phyloP scores from a whole-genome alignment of 306 rosid genomes.

The Quercus glauca region DNA sequence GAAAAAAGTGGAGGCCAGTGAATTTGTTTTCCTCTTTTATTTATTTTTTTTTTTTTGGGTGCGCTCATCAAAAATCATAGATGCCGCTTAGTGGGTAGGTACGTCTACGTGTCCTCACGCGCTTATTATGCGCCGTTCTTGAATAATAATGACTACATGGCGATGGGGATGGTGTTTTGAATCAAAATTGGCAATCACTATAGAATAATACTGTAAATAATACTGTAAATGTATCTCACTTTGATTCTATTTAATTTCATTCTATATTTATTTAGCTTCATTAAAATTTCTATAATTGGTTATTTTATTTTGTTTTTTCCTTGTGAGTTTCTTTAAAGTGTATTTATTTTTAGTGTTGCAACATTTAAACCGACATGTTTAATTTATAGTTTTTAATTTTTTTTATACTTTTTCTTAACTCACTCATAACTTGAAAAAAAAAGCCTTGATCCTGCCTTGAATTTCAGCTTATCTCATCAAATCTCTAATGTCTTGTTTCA shows the following conservation, averaged over 20 bases:
- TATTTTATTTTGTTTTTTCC: too few species aligned
- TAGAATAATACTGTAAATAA: too few species aligned
- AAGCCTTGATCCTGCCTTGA: too few species aligned
- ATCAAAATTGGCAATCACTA: too few species aligned
- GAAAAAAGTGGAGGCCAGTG: constrained; percentile 14
- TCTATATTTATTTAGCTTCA: not conserved
- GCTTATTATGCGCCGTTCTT: not conserved
- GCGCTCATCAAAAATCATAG: constrained; percentile 14
- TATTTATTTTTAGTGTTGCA: not conserved
- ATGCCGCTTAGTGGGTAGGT: not conserved
- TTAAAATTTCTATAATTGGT: not conserved
- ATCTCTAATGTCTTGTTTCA: not conserved
- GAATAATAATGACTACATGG: not conserved
- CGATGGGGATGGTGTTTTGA: not conserved
- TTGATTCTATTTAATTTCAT: not conserved
- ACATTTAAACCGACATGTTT: not conserved
- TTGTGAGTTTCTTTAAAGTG: too few species aligned
- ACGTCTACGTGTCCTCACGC: not conserved
- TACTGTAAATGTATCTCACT: not conserved
- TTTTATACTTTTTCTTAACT: not conserved
- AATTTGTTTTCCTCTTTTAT: not conserved
- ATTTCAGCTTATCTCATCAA: not conserved
- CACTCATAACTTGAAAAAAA: too few species aligned
- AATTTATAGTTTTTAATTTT: not conserved
- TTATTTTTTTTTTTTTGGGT: not conserved